phyloP scores from a whole-genome alignment of 2,329 filamentous ascomycete genomes.

The Thermoascus crustaceus region DNA sequence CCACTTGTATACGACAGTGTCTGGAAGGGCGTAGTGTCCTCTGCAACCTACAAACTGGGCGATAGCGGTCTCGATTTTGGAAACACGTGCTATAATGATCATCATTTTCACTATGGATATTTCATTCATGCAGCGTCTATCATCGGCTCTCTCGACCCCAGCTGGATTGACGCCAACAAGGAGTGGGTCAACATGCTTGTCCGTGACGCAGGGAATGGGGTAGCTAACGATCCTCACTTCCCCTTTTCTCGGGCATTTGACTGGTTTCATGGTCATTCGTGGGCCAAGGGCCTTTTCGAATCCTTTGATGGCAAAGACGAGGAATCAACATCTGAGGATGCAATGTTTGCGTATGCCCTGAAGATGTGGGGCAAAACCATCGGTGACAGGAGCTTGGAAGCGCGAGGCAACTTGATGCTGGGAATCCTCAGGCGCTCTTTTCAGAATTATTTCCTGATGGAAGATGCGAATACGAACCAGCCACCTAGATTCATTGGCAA shows the following conservation, averaged over 20 bases:
- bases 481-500: slow-evolving; percentile 73
- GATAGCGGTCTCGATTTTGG: slow-evolving; percentile 75
- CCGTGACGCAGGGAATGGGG: slow-evolving; percentile 75
- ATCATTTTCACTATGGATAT: slow-evolving; percentile 66
- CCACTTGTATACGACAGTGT: slow-evolving; percentile 48
- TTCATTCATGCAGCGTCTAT: slow-evolving; percentile 81
- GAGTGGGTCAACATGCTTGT: slow-evolving; percentile 76
- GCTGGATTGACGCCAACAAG: slow-evolving; percentile 65
- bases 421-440: slow-evolving; percentile 66
- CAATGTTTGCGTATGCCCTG: slow-evolving; percentile 75
- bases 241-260: slow-evolving; percentile 80
- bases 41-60: slow-evolving; percentile 61
- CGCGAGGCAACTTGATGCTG: slow-evolving; percentile 76
- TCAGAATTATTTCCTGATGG: slow-evolving; percentile 75
- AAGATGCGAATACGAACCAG: slow-evolving; percentile 59
- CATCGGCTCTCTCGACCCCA: slow-evolving; percentile 68
- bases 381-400: slow-evolving; percentile 71
- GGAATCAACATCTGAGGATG: slow-evolving; percentile 86
- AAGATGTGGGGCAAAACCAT: slow-evolving; percentile 87
- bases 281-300: slow-evolving; percentile 59
- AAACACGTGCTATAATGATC: slow-evolving; percentile 66
- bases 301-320: slow-evolving; percentile 48
- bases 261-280: slow-evolving; percentile 91
- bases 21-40: slow-evolving; percentile 77
- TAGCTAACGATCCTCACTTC: slow-evolving; percentile 61